Evolutionary conservation across 1,284 basidiomycete genomes (phyloP).

Genomic region (Leccinum huronense): DNA sequence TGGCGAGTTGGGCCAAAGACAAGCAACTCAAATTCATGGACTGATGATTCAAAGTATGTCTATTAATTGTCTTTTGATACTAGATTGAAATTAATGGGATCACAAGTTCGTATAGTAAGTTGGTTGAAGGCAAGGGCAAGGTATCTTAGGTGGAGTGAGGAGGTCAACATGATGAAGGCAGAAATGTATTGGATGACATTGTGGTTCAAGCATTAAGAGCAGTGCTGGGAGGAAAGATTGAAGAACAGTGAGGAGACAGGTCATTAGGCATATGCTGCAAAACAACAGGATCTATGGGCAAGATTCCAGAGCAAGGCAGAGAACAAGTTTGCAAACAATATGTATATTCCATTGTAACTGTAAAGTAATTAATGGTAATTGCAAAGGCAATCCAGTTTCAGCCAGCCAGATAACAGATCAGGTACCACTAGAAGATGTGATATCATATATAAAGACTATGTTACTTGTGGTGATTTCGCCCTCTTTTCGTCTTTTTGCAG

Average conservation of each 20-base stretch:
- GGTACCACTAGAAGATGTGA: too few relatives aligned
- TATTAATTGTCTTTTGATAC: background rate
- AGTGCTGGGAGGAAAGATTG: background rate
- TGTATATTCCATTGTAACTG: too few relatives aligned
- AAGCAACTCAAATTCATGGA: background rate
- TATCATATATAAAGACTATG: too few relatives aligned
- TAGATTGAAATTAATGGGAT: background rate
- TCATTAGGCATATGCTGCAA: background rate
- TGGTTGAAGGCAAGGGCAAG: background rate
- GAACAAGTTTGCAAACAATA: too few relatives aligned
- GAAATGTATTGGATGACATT: background rate
- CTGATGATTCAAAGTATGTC: background rate
- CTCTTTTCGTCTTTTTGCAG: too few relatives aligned
- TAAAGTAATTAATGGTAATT: too few relatives aligned
- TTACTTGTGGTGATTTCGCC: too few relatives aligned
- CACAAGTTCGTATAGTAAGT: background rate
- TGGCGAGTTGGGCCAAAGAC: background rate
- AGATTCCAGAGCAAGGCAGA: too few relatives aligned
- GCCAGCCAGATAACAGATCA: too few relatives aligned
- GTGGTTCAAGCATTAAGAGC: background rate
- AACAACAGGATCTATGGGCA: too few relatives aligned
- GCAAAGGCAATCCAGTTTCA: too few relatives aligned
- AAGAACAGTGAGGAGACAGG: background rate
- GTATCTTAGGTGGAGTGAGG: background rate
- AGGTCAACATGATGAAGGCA: background rate